Evolutionary conservation across 2,329 filamentous ascomycete genomes (phyloP).

Genomic region (Aurifilum marmelostoma): DNA sequence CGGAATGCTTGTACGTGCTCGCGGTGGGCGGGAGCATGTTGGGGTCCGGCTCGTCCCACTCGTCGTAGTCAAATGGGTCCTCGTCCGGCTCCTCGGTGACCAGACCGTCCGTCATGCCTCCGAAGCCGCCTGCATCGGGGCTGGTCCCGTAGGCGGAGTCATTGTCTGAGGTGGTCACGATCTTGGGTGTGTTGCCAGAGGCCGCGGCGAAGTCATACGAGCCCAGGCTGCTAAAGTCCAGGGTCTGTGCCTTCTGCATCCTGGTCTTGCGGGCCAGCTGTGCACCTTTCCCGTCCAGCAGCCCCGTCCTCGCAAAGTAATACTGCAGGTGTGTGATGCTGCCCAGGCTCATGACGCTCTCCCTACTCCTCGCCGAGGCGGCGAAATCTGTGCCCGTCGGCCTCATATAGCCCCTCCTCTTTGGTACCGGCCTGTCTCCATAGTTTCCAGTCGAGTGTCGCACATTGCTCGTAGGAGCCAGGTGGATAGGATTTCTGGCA

Average conservation of each 20-base stretch:
- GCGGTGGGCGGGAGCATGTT: conserved; percentile 93
- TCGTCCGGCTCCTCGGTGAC: conserved; percentile 49
- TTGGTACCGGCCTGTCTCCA: conserved; percentile 40
- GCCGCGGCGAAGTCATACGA: conserved; percentile 42
- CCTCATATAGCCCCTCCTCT: conserved; percentile 81
- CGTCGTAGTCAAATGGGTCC: conserved; percentile 57
- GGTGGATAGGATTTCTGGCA: conserved; percentile 48
- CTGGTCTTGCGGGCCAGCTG: conserved; percentile 75
- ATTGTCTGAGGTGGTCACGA: conserved; percentile 50
- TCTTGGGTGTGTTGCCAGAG: conserved; percentile 38
- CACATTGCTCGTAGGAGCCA: conserved; percentile 33
- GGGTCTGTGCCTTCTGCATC: conserved; percentile 55
- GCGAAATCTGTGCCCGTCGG: conserved; percentile 89
- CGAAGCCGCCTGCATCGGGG: conserved; percentile 53
- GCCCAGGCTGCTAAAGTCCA: conserved; percentile 61
- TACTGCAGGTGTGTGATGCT: conserved; percentile 98
- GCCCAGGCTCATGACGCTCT: conserved; percentile 94
- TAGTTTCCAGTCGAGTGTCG: conserved; percentile 53
- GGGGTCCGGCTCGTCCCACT: conserved; percentile 67
- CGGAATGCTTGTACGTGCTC: conserved; percentile 89
- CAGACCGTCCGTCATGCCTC: conserved; percentile 38
- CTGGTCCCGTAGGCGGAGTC: conserved; percentile 65
- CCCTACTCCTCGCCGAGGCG: conserved; percentile 83
- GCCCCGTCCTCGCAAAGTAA: conserved; percentile 93
- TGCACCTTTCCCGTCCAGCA: conserved; percentile 91